A percentile compares a stretch with the other conserved stretches of the same genome.
Conservation (phyloP, 441 rosid genomes). For the Jatropha podagrica region DNA sequence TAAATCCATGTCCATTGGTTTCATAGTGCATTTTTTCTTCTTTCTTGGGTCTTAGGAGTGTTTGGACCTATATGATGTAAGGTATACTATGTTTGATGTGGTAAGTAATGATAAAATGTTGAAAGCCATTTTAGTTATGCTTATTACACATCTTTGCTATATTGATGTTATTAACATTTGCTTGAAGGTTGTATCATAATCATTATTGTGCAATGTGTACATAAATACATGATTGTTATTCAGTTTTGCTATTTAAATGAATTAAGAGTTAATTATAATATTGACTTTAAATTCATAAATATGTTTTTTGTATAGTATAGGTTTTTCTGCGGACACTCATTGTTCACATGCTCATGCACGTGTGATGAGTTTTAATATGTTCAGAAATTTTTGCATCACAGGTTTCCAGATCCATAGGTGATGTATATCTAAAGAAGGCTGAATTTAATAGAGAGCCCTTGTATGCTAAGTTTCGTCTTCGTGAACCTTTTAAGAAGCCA, state of each 20-base stretch:
- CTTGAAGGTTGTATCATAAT: not conserved
- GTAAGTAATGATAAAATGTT: not conserved
- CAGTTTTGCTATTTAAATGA: not conserved
- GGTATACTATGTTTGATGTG: not conserved
- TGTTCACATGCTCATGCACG: not conserved
- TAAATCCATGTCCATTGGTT: not conserved
- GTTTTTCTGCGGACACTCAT: not conserved
- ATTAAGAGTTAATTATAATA: not conserved
- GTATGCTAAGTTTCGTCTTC: constrained; percentile 65
- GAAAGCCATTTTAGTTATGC: not conserved
- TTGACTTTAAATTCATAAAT: not conserved
- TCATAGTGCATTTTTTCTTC: not conserved
- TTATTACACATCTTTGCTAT: not conserved
- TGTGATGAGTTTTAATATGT: not conserved
- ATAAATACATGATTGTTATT: not conserved
- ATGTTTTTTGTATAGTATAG: not conserved
- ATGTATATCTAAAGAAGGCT: constrained; percentile 77
- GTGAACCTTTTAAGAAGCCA: constrained; percentile 67
- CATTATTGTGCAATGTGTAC: not conserved
- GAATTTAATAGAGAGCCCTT: constrained; percentile 94
- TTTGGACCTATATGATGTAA: not conserved
- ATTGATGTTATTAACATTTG: not conserved
- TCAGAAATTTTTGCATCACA: constrained; percentile 26
- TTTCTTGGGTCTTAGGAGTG: not conserved
- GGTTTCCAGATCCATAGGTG: constrained; percentile 94